Evolutionary conservation across 257 asterid genomes (phyloP).

Genomic region (Ilex aquifolium): DNA sequence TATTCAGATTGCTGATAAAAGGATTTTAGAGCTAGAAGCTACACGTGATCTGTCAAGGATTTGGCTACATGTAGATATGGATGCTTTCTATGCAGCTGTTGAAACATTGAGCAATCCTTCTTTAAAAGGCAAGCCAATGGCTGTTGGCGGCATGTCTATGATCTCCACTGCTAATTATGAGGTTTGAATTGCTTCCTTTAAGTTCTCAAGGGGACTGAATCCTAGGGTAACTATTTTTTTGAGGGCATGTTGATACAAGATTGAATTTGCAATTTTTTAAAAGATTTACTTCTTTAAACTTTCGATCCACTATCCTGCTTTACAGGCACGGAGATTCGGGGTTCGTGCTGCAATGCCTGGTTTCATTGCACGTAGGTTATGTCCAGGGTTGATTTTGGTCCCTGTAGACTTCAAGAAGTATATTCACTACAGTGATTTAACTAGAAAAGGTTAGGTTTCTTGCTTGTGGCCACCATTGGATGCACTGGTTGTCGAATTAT

Average conservation of each 20-base stretch:
- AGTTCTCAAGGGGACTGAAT: slow-evolving; percentile 5
- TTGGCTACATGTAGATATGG: slow-evolving; percentile 99
- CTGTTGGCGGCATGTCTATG: slow-evolving; percentile 97
- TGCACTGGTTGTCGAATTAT: slow-evolving; percentile 1
- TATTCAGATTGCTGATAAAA: slow-evolving; percentile 66
- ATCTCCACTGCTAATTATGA: slow-evolving; percentile 95
- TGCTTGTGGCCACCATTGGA: slow-evolving; percentile 13
- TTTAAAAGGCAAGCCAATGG: slow-evolving; percentile 80
- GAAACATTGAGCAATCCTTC: slow-evolving; percentile 76
- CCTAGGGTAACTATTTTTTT: background rate
- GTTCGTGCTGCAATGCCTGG: slow-evolving; percentile 99
- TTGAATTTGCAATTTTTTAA: background rate
- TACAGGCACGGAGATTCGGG: slow-evolving; percentile 89
- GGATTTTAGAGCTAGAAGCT: slow-evolving; percentile 68
- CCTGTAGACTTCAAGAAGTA: slow-evolving; percentile 83
- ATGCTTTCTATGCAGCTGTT: slow-evolving; percentile 95
- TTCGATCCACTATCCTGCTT: background rate
- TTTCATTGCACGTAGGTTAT: slow-evolving; percentile 84
- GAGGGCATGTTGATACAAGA: background rate
- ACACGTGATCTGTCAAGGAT: slow-evolving; percentile 75
- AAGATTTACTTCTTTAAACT: background rate
- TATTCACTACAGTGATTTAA: slow-evolving; percentile 67
- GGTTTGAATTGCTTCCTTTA: slow-evolving; percentile 37
- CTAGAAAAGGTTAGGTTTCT: slow-evolving; percentile 67
- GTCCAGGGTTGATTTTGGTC: slow-evolving; percentile 75